A percentile compares a stretch with the other conserved stretches of the same genome.
phyloP scores from a whole-genome alignment of 495 filamentous ascomycete species.

The Aspergillus indologenus region DNA sequence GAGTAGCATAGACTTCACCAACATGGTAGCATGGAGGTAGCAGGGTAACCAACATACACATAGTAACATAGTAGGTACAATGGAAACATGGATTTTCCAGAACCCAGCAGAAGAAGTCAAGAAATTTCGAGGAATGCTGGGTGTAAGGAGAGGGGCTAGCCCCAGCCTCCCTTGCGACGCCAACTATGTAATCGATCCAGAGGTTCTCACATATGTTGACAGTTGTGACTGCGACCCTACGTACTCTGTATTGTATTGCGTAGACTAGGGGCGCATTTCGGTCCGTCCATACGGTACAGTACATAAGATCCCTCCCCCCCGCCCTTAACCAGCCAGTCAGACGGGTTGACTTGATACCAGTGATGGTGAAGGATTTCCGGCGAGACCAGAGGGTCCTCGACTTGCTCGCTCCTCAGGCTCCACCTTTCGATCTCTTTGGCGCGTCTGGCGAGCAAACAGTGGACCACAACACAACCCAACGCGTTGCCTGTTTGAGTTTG shows the following conservation, averaged over 20 bases:
- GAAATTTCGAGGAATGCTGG: conserved; percentile 18
- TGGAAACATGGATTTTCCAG: no score
- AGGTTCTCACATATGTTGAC: no score
- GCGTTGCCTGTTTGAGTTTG: no score
- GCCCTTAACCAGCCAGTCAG: conserved; percentile 17
- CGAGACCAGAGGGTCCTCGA: not conserved
- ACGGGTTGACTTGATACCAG: not conserved
- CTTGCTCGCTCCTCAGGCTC: conserved; percentile 2
- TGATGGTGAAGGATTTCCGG: not conserved
- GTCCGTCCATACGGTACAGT: conserved; percentile 15
- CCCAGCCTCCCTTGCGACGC: no score
- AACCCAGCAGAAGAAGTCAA: conserved; percentile 1
- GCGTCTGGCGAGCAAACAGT: not conserved
- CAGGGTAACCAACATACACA: no score
- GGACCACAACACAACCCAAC: not conserved
- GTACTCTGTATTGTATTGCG: no score
- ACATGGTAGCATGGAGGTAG: not conserved
- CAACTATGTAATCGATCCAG: no score
- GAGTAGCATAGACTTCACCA: not conserved
- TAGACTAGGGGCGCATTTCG: conserved; percentile 10
- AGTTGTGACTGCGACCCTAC: no score
- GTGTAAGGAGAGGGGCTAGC: no score
- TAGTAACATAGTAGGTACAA: no score
- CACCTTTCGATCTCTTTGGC: not conserved
- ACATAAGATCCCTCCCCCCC: no score